Evolutionary conservation across 768 basidiomycete genomes (phyloP).

Genomic region (Panaeolus cyanescens): DNA sequence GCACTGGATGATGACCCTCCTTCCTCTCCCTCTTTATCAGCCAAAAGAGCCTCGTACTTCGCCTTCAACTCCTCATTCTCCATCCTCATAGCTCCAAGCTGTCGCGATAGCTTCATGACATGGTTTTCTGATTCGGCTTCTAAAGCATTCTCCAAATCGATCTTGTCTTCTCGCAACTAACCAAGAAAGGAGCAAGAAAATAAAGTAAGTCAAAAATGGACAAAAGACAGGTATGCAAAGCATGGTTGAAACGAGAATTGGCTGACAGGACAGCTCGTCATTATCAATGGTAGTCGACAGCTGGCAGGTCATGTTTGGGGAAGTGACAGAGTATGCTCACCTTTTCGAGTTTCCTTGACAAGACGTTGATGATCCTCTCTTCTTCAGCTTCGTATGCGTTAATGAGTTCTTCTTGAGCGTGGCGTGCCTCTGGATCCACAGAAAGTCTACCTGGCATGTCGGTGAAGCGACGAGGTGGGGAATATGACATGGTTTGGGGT

Average conservation of each 20-base stretch:
- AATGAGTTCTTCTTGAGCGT: slow-evolving; percentile 66
- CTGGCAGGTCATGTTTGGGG: not conserved
- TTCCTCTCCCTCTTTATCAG: not conserved
- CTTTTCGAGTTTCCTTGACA: slow-evolving; percentile 85
- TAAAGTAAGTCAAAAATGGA: not conserved
- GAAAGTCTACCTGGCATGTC: not conserved
- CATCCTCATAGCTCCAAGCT: slow-evolving; percentile 64
- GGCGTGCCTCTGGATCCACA: not conserved
- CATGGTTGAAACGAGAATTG: not conserved
- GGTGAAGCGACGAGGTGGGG: not conserved
- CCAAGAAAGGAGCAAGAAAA: not conserved
- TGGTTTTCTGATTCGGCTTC: slow-evolving; percentile 88
- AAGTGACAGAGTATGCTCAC: slow-evolving; percentile 36
- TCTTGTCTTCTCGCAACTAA: slow-evolving; percentile 84
- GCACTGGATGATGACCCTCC: slow-evolving; percentile 10
- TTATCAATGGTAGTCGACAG: not conserved
- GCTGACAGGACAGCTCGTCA: not conserved
- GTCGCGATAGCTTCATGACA: slow-evolving; percentile 74
- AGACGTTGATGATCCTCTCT: slow-evolving; percentile 81
- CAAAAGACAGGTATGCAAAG: not conserved
- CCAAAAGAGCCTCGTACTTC: slow-evolving; percentile 10
- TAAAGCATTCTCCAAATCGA: slow-evolving; percentile 76
- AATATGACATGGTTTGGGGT: not conserved
- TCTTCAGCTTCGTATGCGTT: slow-evolving; percentile 91
- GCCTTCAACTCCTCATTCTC: slow-evolving; percentile 53